A percentile compares a stretch with the other conserved stretches of the same genome.
These are phyloP conservation scores for Lenzites betulinus DNA, from an alignment of 768 basidiomycete genomes.

Conservation along the genomic window DNA sequence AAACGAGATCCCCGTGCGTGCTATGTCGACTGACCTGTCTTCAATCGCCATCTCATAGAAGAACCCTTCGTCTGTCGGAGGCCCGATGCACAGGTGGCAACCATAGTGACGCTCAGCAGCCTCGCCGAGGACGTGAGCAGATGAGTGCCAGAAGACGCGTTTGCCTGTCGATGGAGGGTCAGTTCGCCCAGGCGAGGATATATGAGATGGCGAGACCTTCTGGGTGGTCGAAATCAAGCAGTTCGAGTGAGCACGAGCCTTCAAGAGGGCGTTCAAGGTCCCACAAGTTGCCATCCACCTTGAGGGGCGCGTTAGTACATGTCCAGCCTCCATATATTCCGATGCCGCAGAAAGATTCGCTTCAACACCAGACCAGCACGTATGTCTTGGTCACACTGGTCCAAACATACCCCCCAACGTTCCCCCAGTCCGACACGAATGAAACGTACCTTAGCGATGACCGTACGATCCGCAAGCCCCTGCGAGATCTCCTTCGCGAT, in stretches of 20 bases:
- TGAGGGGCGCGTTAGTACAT: conserved; percentile 8
- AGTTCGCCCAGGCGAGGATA: background rate
- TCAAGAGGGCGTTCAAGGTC: conserved; percentile 96
- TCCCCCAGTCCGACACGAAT: background rate
- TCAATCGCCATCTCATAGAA: conserved; percentile 98
- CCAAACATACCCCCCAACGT: no score
- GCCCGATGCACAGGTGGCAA: conserved; percentile 95
- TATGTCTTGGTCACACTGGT: no score
- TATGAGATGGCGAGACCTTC: conserved; percentile 57
- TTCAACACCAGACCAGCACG: no score
- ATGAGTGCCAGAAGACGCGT: conserved; percentile 99
- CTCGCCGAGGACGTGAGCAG: conserved; percentile 97
- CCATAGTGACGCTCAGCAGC: conserved; percentile 96
- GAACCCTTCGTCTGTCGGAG: conserved; percentile 97
- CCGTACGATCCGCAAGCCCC: conserved; percentile 82
- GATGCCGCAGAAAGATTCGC: no score
- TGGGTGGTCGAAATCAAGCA: conserved; percentile 91
- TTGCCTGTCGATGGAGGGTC: conserved; percentile 53
- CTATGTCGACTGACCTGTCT: conserved; percentile 53
- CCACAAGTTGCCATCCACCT: conserved; percentile 90
- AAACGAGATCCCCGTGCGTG: background rate
- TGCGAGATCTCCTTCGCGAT: conserved; percentile 88
- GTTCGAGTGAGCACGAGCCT: conserved; percentile 71
- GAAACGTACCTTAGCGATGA: conserved; percentile 83
- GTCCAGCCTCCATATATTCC: no score